Base-by-base conservation (phyloP, 495 filamentous ascomycete species). In the Penicillium tannophilum region DNA sequence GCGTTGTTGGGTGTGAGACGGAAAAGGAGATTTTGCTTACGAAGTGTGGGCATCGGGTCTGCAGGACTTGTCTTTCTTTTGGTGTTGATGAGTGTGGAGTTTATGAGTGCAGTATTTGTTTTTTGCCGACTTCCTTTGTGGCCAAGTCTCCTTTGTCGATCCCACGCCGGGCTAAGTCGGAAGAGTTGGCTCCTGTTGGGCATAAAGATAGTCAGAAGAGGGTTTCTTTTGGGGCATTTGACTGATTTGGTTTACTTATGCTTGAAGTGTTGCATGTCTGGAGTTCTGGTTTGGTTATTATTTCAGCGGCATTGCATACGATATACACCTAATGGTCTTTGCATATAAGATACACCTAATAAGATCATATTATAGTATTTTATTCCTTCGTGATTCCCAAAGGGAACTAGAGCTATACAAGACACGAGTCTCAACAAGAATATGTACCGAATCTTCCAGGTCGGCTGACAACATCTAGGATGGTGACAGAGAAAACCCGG, bases 51-150 rank as follows among this genome's bases (percentile, higher is more conserved):
- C 67, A 70, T 47, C 55, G 65, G 16, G 63, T 70, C 31, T 70
- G 67, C 30, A 35, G 47, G 31, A 70, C 67, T 42, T 70, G 67
- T 68, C 56, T 70, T 35, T 24, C 20, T 3, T 70, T 62, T 58
- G 65, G 54, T 17, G 6, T 55, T 24, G 56, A 52, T 31, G 58
- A 17, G n/a, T 23, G 55, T 43, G 64, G 55, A 1, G 54, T 52
- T 4, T 68, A 68, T 59, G 62, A 64, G 47, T 70, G 67, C 47
- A 60, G 54, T 54, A 70, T 70, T 47, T 70, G 67, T 47, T 64
- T 66, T 64, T 33, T 5, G 50, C 62, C 62, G 33, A 26, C 58
- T 43, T 16, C 28, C 11, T 55, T 70, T 54, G 56, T 70, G 50
- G 56, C 48, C 1, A 49, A 56, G 33, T 55, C 54, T 54, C 54